Conservation (phyloP, 1,284 basidiomycete species). For the Taiwanofungus camphoratus region DNA sequence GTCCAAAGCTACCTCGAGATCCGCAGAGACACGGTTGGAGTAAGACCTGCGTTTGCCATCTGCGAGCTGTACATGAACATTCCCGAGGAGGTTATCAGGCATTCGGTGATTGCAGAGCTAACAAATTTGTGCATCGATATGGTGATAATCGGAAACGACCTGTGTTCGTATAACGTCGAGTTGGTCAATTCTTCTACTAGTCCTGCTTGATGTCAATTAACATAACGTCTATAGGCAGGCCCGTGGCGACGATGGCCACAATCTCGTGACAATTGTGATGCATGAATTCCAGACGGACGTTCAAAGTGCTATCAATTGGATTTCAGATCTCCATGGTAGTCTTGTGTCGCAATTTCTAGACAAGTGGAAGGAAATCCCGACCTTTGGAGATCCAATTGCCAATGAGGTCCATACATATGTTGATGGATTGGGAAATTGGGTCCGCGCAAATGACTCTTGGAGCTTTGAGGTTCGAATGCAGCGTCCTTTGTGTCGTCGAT, state of each 20-base stretch:
- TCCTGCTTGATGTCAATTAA: too few relatives aligned
- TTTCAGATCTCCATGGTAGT: constrained; percentile 23
- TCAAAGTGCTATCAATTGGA: constrained; percentile 29
- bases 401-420: constrained; percentile 23
- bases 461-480: too few relatives aligned
- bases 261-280: constrained; percentile 14
- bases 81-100: constrained; percentile 26
- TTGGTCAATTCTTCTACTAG: too few relatives aligned
- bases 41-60: constrained; percentile 25
- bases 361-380: constrained; percentile 10
- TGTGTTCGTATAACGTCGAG: constrained; percentile 21
- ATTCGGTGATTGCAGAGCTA: constrained; percentile 25
- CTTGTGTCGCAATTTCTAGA: constrained; percentile 22
- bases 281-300: constrained; percentile 15
- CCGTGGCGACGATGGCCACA: constrained; percentile 20
- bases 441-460: constrained; percentile 30
- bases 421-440: constrained; percentile 31
- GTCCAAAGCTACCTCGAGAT: constrained; percentile 26
- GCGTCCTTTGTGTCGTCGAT: too few relatives aligned
- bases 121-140: constrained; percentile 15
- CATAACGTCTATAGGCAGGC: too few relatives aligned
- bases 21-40: constrained; percentile 26
- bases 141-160: constrained; percentile 23
- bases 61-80: constrained; percentile 27
- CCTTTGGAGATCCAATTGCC: constrained; percentile 19